Evolutionary conservation across 2,329 filamentous ascomycete genomes (phyloP).

Genomic region (Monilinia fructicola): DNA sequence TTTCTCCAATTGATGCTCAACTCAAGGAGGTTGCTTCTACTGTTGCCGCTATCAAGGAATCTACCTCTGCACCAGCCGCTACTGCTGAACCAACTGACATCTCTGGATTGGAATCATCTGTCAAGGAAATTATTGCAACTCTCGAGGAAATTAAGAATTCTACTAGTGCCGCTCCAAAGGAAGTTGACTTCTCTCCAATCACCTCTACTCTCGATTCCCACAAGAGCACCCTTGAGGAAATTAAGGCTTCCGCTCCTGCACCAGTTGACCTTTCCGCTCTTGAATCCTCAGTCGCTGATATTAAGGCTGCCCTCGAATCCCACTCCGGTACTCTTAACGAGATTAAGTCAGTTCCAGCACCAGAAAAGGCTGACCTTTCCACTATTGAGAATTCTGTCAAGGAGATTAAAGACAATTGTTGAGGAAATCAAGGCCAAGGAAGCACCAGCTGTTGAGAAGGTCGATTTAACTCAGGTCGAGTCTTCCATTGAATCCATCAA

Average conservation of each 20-base stretch:
- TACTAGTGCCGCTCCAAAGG: background rate
- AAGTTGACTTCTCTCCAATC: conserved; percentile 30
- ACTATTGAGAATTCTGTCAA: conserved; percentile 25
- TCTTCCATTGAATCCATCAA: too few species aligned
- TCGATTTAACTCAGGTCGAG: conserved; percentile 21
- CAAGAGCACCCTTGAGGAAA: conserved; percentile 24
- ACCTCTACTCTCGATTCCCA: conserved; percentile 27
- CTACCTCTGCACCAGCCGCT: conserved; percentile 24
- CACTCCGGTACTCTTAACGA: conserved; percentile 25
- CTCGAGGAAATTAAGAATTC: conserved; percentile 27
- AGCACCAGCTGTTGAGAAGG: conserved; percentile 19
- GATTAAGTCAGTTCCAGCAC: conserved; percentile 26
- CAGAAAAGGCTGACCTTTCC: conserved; percentile 28
- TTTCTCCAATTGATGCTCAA: conserved; percentile 27
- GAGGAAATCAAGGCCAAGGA: conserved; percentile 31
- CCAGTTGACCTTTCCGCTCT: conserved; percentile 27
- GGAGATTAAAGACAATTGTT: conserved; percentile 23
- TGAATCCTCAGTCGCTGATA: conserved; percentile 22
- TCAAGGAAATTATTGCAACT: conserved; percentile 29
- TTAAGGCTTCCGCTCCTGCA: conserved; percentile 23
- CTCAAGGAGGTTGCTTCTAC: conserved; percentile 28
- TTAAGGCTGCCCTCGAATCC: conserved; percentile 22
- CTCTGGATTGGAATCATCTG: conserved; percentile 25
- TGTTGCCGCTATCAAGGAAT: conserved; percentile 21
- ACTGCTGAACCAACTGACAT: conserved; percentile 28